These are phyloP conservation scores for Bauhinia variegata DNA, from an alignment of 306 rosid species.

Conservation along the genomic window DNA sequence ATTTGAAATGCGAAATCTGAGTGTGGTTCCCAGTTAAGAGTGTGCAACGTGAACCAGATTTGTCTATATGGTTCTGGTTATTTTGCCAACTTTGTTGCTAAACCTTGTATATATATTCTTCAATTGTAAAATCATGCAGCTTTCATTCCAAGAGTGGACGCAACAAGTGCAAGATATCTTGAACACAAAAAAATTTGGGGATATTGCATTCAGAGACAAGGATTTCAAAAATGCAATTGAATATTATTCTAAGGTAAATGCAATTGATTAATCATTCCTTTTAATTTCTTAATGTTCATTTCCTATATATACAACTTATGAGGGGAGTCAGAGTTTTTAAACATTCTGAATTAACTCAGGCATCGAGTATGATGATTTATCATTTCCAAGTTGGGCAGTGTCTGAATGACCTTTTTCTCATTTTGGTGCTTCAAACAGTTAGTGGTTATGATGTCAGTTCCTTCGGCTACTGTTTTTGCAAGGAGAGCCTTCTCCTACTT, in stretches of 20 bases:
- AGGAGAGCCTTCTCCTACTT: slow-evolving; percentile 86
- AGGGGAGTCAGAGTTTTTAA: too few relatives aligned
- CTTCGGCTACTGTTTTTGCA: slow-evolving; percentile 82
- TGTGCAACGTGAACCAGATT: too few relatives aligned
- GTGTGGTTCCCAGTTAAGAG: too few relatives aligned
- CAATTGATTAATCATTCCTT: not conserved
- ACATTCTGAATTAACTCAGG: too few relatives aligned
- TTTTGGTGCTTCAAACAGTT: slow-evolving; percentile 52
- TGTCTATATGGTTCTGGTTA: not conserved
- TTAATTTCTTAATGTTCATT: not conserved
- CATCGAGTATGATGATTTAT: too few relatives aligned
- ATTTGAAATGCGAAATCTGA: too few relatives aligned
- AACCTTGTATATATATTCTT: slow-evolving; percentile 9
- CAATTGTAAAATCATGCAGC: slow-evolving; percentile 54
- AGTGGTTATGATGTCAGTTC: slow-evolving; percentile 76
- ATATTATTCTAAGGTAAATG: slow-evolving; percentile 83
- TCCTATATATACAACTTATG: not conserved
- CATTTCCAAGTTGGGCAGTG: slow-evolving; percentile 10
- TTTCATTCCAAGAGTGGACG: slow-evolving; percentile 98
- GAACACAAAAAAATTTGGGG: slow-evolving; percentile 90
- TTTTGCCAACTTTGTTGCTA: not conserved
- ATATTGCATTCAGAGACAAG: slow-evolving; percentile 93
- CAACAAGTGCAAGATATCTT: slow-evolving; percentile 96
- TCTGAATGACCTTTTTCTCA: slow-evolving; percentile 1
- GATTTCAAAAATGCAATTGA: slow-evolving; percentile 92